A percentile compares a stretch with the other conserved stretches of the same genome.
phyloP scores from a whole-genome alignment of 805 yeast species.

The Candida methanosorbosa region DNA sequence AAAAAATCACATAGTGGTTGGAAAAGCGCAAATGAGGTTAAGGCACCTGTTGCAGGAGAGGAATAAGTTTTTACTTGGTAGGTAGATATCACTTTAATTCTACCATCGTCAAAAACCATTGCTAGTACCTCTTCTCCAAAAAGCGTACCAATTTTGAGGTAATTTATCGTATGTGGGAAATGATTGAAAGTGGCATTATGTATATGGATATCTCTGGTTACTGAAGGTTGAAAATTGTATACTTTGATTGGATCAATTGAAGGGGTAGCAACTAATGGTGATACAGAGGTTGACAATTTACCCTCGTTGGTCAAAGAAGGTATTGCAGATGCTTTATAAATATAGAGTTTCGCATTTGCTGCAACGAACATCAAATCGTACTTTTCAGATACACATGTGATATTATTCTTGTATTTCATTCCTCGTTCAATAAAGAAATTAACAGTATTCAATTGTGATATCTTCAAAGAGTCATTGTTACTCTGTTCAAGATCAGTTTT shows the following conservation, averaged over 20 bases:
- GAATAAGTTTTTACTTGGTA: background rate
- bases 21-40: conserved; percentile 13
- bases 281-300: conserved; percentile 19
- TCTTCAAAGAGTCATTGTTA: background rate
- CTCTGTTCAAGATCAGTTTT: background rate
- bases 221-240: conserved; percentile 34
- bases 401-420: conserved; percentile 33
- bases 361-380: conserved; percentile 14
- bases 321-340: conserved; percentile 26
- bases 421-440: conserved; percentile 17
- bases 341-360: conserved; percentile 25
- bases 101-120: conserved; percentile 49
- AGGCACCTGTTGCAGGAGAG: conserved; percentile 8
- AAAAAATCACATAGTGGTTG: conserved; percentile 10
- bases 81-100: conserved; percentile 27
- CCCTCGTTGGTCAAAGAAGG: too few species aligned
- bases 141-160: conserved; percentile 30
- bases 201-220: conserved; percentile 32
- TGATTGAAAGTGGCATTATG: conserved; percentile 35
- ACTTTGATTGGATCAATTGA: too few species aligned
- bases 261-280: conserved; percentile 23
- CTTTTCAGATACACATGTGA: conserved; percentile 4
- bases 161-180: conserved; percentile 50
- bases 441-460: background rate
- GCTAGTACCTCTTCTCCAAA: conserved; percentile 33